Evolutionary conservation across 2,329 filamentous ascomycete species (phyloP).

Genomic region (Raffaelea ambrosiae): DNA sequence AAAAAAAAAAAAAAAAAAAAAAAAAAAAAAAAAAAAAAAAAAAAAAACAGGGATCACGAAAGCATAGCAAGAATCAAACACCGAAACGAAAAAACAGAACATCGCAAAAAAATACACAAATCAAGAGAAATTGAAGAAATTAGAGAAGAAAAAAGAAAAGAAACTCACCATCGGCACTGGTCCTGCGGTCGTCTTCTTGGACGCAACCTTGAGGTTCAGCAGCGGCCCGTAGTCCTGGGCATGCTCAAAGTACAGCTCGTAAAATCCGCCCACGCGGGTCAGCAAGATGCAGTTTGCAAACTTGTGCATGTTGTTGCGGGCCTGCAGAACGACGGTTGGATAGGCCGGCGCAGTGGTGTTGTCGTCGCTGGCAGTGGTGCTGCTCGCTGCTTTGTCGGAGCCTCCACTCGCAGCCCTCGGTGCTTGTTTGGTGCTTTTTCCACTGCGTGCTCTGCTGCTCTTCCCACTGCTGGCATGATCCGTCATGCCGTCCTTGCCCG

Average conservation of each 20-base stretch:
- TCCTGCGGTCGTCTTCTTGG: conserved; percentile 69
- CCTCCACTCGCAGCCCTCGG: no score
- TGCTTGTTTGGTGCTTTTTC: no score
- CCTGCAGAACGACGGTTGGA: conserved; percentile 83
- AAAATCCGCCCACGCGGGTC: conserved; percentile 91
- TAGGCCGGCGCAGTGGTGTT: conserved; percentile 42
- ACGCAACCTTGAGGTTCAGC: conserved; percentile 77
- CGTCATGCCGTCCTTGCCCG: no score
- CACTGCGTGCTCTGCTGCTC: not conserved
- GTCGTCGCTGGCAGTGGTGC: not conserved
- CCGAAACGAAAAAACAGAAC: not conserved
- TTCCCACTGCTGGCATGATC: not conserved
- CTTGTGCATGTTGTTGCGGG: conserved; percentile 78
- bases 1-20: not conserved
- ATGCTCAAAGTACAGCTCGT: conserved; percentile 96
- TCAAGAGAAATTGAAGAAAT: not conserved
- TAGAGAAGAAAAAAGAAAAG: not conserved
- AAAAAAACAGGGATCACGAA: not conserved
- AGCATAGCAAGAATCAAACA: not conserved
- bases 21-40: not conserved
- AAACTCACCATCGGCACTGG: conserved; percentile 70
- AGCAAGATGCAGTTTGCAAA: conserved; percentile 87
- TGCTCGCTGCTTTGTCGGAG: no score
- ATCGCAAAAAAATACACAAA: not conserved
- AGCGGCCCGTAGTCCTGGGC: conserved; percentile 82